These are phyloP conservation scores for Cardiosporidium cionae DNA, from an alignment of 169 alveolate genomes.

Conservation along the genomic window DNA sequence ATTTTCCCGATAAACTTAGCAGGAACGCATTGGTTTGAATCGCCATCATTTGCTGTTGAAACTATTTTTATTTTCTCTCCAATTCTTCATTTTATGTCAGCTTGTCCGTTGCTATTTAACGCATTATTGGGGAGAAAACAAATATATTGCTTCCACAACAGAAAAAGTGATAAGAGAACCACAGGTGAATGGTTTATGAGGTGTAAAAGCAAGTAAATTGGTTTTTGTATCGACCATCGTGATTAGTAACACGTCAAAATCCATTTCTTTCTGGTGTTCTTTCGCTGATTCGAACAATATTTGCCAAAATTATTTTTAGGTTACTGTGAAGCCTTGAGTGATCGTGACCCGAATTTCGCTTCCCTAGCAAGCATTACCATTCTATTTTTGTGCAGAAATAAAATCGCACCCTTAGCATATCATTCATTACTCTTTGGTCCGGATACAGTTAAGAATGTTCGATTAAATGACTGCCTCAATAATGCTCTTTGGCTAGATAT, in stretches of 20 bases:
- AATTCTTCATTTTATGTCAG: too few relatives aligned
- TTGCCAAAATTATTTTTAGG: background rate
- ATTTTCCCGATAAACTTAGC: too few relatives aligned
- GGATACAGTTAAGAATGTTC: slow-evolving; percentile 32
- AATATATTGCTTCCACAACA: too few relatives aligned
- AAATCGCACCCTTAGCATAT: slow-evolving; percentile 37
- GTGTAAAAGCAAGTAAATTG: too few relatives aligned
- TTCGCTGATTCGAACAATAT: background rate
- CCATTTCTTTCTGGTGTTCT: background rate
- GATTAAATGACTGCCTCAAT: slow-evolving; percentile 21
- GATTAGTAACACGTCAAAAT: background rate
- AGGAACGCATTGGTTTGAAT: too few relatives aligned
- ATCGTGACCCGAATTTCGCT: background rate
- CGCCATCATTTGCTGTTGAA: too few relatives aligned
- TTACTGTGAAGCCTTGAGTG: background rate
- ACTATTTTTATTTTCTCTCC: too few relatives aligned
- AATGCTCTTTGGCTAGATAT: slow-evolving; percentile 23
- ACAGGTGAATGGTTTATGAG: too few relatives aligned
- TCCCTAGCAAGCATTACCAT: background rate
- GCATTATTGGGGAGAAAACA: too few relatives aligned
- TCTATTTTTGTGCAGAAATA: slow-evolving; percentile 27
- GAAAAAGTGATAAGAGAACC: too few relatives aligned
- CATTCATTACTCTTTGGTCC: slow-evolving; percentile 41
- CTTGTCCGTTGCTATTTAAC: too few relatives aligned
- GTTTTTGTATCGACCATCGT: too few relatives aligned